Evolutionary conservation across 2,329 filamentous ascomycete genomes (phyloP), one percentile per base, ranked within the genome.

Genomic region (Aspergillus puulaauensis): DNA sequence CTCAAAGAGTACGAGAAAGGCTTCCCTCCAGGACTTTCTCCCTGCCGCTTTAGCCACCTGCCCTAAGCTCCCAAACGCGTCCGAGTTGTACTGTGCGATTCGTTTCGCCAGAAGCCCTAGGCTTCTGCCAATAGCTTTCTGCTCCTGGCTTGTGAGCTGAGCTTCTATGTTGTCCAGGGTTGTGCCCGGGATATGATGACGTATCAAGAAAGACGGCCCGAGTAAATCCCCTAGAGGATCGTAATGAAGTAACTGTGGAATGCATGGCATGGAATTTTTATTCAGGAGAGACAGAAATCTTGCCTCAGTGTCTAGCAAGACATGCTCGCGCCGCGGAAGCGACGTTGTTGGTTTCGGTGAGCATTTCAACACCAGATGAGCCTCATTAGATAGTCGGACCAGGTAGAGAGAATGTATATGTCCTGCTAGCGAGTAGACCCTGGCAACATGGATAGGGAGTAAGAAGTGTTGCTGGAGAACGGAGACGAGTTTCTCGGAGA

Each of bases 1-100:
- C 66, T 86, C 83, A 19, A 86, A 71, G 40, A 86, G 74, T 6
- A 68, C 64, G 23, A 78, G 70, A 62, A 86, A 86, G 12, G 79
- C 80, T 55, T 81, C 77, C 53, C 75, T 73, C 84, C 84, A 86
- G 3, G 79, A 79, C n/a, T 62, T 65, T 55, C 70, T 76, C 15
- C 82, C 80, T 23, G 68, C 69, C n/a, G 78, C 77, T 14, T 68
- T 68, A 44, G 77, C 76, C 5, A 83, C 80, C 52, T 75, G 73
- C 43, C 77, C 75, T 8, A 80, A 70, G n/a, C 77, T 68, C 3
- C 84, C 84, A 63, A 85, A 86, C 3, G 74, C 72, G 2, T 74
- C 68, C 5, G 81, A 79, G 9, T 75, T 74, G 39, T 83, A 72
- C 19, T 77, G 70, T 3, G 75, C 73, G 40, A 85, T 75, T 12